phyloP scores from a whole-genome alignment of 1,284 basidiomycete species.

The Trichosporon sp. region DNA sequence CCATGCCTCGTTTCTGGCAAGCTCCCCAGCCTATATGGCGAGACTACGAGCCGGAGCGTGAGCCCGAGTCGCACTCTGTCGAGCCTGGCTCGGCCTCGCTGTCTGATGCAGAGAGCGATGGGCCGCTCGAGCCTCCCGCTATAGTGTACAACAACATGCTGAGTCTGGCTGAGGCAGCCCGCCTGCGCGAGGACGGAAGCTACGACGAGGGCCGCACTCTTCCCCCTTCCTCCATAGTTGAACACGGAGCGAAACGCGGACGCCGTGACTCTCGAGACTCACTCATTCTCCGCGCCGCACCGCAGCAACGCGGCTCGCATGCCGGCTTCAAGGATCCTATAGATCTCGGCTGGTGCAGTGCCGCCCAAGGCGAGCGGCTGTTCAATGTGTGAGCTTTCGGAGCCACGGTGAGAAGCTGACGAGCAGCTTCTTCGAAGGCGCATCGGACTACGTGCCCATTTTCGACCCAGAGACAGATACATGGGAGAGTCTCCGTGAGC shows the following conservation, averaged over 20 bases:
- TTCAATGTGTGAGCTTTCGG: conserved; percentile 56
- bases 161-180: conserved; percentile 43
- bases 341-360: conserved; percentile 59
- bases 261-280: conserved; percentile 1
- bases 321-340: conserved; percentile 34
- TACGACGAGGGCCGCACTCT: background rate
- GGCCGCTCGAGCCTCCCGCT: conserved; percentile 26
- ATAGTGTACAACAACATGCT: conserved; percentile 43
- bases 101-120: conserved; percentile 33
- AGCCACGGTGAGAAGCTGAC: conserved; percentile 17
- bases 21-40: background rate
- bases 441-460: conserved; percentile 77
- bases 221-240: conserved; percentile 16
- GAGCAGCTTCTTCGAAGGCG: conserved; percentile 63
- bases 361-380: conserved; percentile 67
- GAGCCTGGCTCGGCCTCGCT: conserved; percentile 12
- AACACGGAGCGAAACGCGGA: conserved; percentile 6
- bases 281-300: conserved; percentile 16
- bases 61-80: background rate
- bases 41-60: background rate
- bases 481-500: conserved; percentile 53
- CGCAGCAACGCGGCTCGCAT: conserved; percentile 27
- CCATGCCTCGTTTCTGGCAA: background rate
- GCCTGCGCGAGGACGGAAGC: conserved; percentile 35
- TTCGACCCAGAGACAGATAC: conserved; percentile 72